These are phyloP conservation scores for Bothriochloa decipiens DNA, from an alignment of 176 grass and related monocot genomes.

Conservation along the genomic window DNA sequence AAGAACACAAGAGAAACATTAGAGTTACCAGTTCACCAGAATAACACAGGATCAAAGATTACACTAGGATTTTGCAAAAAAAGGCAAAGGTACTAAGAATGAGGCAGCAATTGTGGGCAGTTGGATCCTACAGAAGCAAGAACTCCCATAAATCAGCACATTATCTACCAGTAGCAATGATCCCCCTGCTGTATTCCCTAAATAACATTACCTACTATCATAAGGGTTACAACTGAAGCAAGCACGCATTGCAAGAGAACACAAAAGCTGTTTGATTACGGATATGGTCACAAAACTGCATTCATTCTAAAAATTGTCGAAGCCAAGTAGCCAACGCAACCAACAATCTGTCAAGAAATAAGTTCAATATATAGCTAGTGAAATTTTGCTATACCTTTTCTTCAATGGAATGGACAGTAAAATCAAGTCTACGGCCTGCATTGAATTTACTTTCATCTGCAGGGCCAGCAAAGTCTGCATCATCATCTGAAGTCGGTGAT, in stretches of 20 bases:
- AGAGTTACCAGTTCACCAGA: conserved; percentile 1
- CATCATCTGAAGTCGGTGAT: conserved; percentile 66
- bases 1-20: conserved; percentile 41
- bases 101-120: background rate
- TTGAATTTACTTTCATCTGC: conserved; percentile 60
- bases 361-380: conserved; percentile 29
- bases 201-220: conserved; percentile 25
- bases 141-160: background rate
- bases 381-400: conserved; percentile 79
- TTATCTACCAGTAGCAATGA: conserved; percentile 16
- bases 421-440: conserved; percentile 92
- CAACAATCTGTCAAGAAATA: conserved; percentile 22
- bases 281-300: conserved; percentile 11
- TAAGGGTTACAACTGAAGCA: background rate
- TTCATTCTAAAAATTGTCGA: background rate
- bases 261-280: background rate
- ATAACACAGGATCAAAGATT: background rate
- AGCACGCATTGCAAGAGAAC: background rate
- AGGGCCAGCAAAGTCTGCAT: conserved; percentile 48
- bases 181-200: background rate
- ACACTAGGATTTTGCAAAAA: conserved; percentile 5
- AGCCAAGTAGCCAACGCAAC: background rate
- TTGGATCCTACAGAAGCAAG: conserved; percentile 14
- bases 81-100: background rate
- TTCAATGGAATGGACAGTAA: conserved; percentile 93